These are phyloP conservation scores for Brassica nigra DNA, from an alignment of 345 rosid species.

Conservation along the genomic window DNA sequence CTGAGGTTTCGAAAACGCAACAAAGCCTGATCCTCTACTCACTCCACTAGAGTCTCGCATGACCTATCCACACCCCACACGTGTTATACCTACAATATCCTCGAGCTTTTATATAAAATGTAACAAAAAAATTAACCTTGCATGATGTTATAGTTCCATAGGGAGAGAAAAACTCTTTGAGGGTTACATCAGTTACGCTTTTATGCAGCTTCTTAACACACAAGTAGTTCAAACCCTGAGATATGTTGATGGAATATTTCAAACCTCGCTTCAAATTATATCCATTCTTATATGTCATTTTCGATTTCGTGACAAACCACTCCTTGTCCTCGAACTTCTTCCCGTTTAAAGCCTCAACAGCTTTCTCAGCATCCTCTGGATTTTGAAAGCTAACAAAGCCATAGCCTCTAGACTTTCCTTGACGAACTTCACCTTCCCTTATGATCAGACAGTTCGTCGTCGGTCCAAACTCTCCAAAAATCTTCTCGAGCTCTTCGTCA, in stretches of 20 bases:
- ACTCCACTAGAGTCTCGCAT: conserved; percentile 59
- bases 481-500: conserved; percentile 52
- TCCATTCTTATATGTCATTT: not conserved
- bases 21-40: conserved; percentile 23
- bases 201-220: conserved; percentile 73
- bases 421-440: conserved; percentile 46
- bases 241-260: conserved; percentile 25
- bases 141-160: conserved; percentile 75
- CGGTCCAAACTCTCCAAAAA: conserved; percentile 58
- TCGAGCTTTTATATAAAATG: not conserved
- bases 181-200: conserved; percentile 73
- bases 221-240: conserved; percentile 63
- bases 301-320: not conserved
- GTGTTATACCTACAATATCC: not conserved
- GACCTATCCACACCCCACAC: conserved; percentile 42
- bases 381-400: not conserved
- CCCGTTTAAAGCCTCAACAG: not conserved
- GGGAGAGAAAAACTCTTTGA: conserved; percentile 64
- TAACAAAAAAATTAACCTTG: conserved; percentile 52
- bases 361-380: not conserved
- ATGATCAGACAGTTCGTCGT: conserved; percentile 61
- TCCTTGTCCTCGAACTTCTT: not conserved
- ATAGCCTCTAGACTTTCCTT: conserved; percentile 51
- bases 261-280: not conserved
- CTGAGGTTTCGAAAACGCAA: not conserved